Base-by-base conservation (phyloP, 176 grass and related monocot genomes). In the Bonia amplexicaulis region DNA sequence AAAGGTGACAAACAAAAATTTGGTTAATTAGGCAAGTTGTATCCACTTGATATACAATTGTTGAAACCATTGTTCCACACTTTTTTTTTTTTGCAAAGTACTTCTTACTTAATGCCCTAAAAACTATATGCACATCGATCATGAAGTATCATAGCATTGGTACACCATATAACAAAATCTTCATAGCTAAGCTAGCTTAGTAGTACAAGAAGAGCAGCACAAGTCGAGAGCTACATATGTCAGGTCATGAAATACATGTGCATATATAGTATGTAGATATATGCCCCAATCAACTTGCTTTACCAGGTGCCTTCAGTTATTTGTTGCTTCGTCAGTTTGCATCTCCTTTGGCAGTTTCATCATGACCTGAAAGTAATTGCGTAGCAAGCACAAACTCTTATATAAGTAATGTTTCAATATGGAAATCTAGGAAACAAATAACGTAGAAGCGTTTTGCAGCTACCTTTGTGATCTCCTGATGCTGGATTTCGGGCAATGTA, bases 401-500 rank as follows among this genome's bases (percentile, higher is more conserved):
- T 9, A 42, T 31, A 54, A 86, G 76, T 1, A 54, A 15, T 0
- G 1, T 81, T 85, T 44, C 4, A 71, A 29, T 27, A 60, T 72
- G 69, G 20, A 79, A 12, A 72, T 59, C 44, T 46, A 17, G 48
- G 6, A 51, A 44, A 65, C 5, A 48, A 46, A 40, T 15, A 60
- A 10, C 0, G 15, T 1, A 53, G 15, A 57, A 29, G 1, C 29
- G 7, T 27, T 63, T 26, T 70, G 6, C 6, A 86, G 1, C 14
- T 89, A 92, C 90, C 84, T 87, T 89, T 94, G 35, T 69, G 47
- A 51, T 80, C 53, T 49, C 61, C 51, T 31, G 74, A 51, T 31
- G 78, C 49, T 53, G 85, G 88, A 55, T 86, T 90, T 27, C 11
- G 66, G 17, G 84, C 75, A 78, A 97, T 95, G 76, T 90, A 95